These are phyloP conservation scores for Aphanocladium album DNA, from an alignment of 2,329 filamentous ascomycete genomes.

Conservation along the genomic window DNA sequence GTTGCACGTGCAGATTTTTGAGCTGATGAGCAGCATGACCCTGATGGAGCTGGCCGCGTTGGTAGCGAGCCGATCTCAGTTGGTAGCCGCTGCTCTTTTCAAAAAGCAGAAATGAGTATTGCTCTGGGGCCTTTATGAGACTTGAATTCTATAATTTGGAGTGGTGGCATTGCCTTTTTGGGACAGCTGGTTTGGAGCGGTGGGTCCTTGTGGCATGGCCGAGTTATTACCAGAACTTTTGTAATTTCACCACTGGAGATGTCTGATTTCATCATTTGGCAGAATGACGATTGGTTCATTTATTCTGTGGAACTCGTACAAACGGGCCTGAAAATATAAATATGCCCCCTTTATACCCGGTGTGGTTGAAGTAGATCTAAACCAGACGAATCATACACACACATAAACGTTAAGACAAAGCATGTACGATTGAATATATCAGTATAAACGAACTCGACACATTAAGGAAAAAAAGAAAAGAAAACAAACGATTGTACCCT, in stretches of 20 bases:
- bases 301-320: background rate
- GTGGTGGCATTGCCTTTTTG: background rate
- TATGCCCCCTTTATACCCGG: background rate
- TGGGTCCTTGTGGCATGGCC: background rate
- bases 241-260: background rate
- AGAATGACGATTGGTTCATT: too few species aligned
- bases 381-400: background rate
- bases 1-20: too few species aligned
- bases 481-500: constrained; percentile 11
- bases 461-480: constrained; percentile 1
- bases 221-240: background rate
- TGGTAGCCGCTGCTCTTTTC: too few species aligned
- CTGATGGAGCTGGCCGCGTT: too few species aligned
- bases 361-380: background rate
- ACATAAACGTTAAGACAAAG: background rate
- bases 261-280: too few species aligned
- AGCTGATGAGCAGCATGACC: too few species aligned
- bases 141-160: too few species aligned
- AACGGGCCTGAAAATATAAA: too few species aligned
- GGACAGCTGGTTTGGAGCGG: background rate
- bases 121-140: too few species aligned
- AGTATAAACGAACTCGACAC: background rate
- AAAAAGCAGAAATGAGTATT: too few species aligned
- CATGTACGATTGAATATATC: background rate
- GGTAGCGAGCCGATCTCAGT: too few species aligned